These are phyloP conservation scores for Lasiodiplodia sp. DNA, from an alignment of 2,329 filamentous ascomycete species.

Conservation along the genomic window DNA sequence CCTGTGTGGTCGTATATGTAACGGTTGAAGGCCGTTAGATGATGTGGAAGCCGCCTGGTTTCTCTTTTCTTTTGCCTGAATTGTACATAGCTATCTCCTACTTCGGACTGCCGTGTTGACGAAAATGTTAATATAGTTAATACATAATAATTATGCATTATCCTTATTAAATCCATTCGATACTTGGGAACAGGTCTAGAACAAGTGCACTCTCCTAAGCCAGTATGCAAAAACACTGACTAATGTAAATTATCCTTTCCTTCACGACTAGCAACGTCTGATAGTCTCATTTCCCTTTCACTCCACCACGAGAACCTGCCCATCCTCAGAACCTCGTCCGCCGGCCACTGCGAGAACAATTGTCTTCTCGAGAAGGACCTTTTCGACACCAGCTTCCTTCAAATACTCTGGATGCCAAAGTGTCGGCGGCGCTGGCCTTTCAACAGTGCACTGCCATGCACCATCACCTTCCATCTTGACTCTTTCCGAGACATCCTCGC, in stretches of 20 bases:
- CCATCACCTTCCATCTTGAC: neutral
- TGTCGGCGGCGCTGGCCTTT: neutral
- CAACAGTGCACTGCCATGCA: neutral
- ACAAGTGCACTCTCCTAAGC: no score
- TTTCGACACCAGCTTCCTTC: neutral
- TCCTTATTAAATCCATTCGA: no score
- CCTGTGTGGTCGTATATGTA: conserved; percentile 35
- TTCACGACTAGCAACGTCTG: no score
- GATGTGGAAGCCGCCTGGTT: neutral
- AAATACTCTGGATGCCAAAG: neutral
- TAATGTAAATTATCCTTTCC: no score
- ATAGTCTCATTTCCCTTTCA: neutral
- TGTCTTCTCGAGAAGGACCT: neutral
- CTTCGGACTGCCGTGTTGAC: neutral
- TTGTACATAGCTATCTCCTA: neutral
- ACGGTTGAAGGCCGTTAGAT: neutral
- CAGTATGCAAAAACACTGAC: no score
- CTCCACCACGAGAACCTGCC: neutral
- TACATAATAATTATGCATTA: neutral
- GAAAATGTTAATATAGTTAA: neutral
- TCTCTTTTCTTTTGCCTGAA: neutral
- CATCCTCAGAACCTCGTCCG: neutral
- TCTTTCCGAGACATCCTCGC: neutral
- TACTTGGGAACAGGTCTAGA: no score
- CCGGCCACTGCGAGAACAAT: neutral